Evolutionary conservation across 2,329 filamentous ascomycete species (phyloP), one percentile per base, ranked within the genome.

Genomic region (Phialocephala subalpina): DNA sequence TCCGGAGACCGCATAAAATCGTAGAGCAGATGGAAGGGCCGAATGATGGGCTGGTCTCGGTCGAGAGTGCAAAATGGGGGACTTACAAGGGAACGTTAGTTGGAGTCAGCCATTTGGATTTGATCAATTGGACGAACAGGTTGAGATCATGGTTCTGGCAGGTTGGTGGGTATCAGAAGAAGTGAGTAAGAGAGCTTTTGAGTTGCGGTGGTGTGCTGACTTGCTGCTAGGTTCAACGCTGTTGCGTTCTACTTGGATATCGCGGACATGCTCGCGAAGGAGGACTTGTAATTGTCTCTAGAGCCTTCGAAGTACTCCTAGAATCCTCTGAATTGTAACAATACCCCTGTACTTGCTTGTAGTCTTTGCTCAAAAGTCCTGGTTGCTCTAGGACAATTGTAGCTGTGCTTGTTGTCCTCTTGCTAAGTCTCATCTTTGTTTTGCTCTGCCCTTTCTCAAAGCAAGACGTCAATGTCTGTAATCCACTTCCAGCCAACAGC

Each of bases 251-350:
- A 91, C 71, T 81, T 90, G 1, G 87, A 84, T 66, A 87, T 91
- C 72, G 84, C 84, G 12, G 86, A 92, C 73, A 92, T 92, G 90
- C 79, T 93, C 58, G 88, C 90, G 1, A 90, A 89, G 72, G 89
- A 92, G 74, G 88, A 86, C 1, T 59, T 77, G 33, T 77, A 58
- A 29, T 14, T 53, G 5, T 53, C 3, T 8, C 22, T 53, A 9
- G 14, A 3, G 11, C 9, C 14, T 53, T 3, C 3, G 16, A 53
- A 29, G 12, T 3, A 33, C 8, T 20, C 12, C 22, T 49, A 22
- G 45, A 49, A 22, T 11, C 45, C 20, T 22, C 22, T 9, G 6
- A 25, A 49, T 49, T 49, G 45, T 53, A 53, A 53, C n/a, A 29
- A 53, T 1, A 53, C n/a, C 3, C 8, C 11, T 33, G 12, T 8